Evolutionary conservation across 2,329 filamentous ascomycete genomes (phyloP).

Genomic region (Sclerotinia glacialis): DNA sequence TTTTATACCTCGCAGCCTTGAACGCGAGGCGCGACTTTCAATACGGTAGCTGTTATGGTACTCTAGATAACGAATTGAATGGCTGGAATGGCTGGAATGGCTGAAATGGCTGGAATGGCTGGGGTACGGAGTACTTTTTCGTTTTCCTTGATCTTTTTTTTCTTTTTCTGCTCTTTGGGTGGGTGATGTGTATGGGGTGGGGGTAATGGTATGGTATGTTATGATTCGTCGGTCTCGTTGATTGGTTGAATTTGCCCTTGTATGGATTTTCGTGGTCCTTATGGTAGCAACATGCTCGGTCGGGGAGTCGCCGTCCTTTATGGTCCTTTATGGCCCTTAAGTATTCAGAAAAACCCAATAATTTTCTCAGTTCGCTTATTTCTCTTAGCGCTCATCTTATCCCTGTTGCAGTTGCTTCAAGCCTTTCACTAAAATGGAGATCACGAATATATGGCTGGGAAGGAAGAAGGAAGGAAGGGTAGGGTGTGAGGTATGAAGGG

Average conservation of each 20-base stretch:
- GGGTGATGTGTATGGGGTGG: neutral
- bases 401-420: slow-evolving; percentile 20
- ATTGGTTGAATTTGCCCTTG: slow-evolving; percentile 6
- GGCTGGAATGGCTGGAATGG: neutral
- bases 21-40: slow-evolving; percentile 13
- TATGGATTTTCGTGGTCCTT: slow-evolving; percentile 18
- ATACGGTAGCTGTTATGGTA: neutral
- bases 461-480: neutral
- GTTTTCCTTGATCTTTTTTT: neutral
- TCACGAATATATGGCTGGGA: slow-evolving; percentile 16
- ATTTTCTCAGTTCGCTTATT: slow-evolving; percentile 17
- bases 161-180: neutral
- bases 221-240: slow-evolving; percentile 7
- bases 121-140: neutral
- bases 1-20: slow-evolving; percentile 2
- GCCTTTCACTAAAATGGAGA: slow-evolving; percentile 18
- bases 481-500: no score
- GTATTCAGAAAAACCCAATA: slow-evolving; percentile 18
- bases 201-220: neutral
- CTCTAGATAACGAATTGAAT: neutral
- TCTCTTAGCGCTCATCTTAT: slow-evolving; percentile 7
- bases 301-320: slow-evolving; percentile 20
- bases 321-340: slow-evolving; percentile 20
- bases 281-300: slow-evolving; percentile 10
- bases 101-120: neutral